Evolutionary conservation across 768 basidiomycete genomes (phyloP).

Genomic region (Boletus pseudo-olivaceus): DNA sequence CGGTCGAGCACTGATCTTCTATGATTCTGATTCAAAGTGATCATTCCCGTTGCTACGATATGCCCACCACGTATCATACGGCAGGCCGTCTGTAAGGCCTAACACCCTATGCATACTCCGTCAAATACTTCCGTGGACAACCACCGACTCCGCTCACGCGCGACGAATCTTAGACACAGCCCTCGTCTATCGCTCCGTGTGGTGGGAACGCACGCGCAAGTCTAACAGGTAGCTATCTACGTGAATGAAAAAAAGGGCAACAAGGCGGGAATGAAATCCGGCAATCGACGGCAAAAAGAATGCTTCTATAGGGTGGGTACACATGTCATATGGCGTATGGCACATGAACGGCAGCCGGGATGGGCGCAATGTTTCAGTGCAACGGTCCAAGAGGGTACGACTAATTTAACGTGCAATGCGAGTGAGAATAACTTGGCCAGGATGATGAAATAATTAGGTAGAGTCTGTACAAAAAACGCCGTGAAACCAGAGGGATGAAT

Average conservation of each 20-base stretch:
- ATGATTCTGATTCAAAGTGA: too few relatives aligned
- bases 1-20: too few relatives aligned
- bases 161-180: neutral
- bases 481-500: too few relatives aligned
- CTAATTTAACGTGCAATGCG: conserved; percentile 3
- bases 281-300: neutral
- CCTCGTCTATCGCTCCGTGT: neutral
- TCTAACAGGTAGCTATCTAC: neutral
- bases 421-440: too few relatives aligned
- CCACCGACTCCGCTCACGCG: too few relatives aligned
- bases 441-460: too few relatives aligned
- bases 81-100: too few relatives aligned
- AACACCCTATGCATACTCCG: too few relatives aligned
- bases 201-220: neutral
- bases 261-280: conserved; percentile 20
- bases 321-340: neutral
- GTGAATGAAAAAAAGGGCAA: neutral
- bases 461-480: neutral
- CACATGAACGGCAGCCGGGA: neutral
- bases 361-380: conserved; percentile 3
- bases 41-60: too few relatives aligned
- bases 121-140: too few relatives aligned
- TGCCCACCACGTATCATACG: too few relatives aligned
- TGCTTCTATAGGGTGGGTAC: conserved; percentile 2
- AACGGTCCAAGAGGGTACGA: conserved; percentile 10